These are phyloP conservation scores for Candida ponderosae DNA, from an alignment of 805 yeast species.

Conservation along the genomic window DNA sequence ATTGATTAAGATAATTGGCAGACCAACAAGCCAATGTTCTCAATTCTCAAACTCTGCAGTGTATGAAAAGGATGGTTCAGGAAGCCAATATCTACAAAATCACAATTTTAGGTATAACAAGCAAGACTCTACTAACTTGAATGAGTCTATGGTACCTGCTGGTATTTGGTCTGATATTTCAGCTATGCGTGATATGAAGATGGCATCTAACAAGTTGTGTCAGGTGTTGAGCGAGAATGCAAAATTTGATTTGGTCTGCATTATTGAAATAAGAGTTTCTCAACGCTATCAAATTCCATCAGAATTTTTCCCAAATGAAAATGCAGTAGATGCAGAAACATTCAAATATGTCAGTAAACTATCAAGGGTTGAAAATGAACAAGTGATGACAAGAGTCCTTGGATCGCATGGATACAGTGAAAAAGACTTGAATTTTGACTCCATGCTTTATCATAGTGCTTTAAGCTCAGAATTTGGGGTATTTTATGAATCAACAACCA, in stretches of 20 bases:
- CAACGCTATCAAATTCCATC: slow-evolving; percentile 35
- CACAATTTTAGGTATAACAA: slow-evolving; percentile 33
- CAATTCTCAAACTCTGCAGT: slow-evolving; percentile 25
- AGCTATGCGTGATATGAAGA: slow-evolving; percentile 30
- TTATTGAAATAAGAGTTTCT: slow-evolving; percentile 43
- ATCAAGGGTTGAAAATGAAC: slow-evolving; percentile 28
- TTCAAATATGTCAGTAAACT: slow-evolving; percentile 32
- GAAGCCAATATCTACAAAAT: slow-evolving; percentile 48
- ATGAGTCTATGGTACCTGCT: slow-evolving; percentile 22
- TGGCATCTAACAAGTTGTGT: slow-evolving; percentile 35
- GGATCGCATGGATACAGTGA: slow-evolving; percentile 30
- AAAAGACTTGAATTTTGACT: slow-evolving; percentile 20
- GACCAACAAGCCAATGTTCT: slow-evolving; percentile 45
- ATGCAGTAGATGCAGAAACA: slow-evolving; percentile 35
- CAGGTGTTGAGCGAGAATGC: slow-evolving; percentile 26
- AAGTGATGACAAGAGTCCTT: slow-evolving; percentile 34
- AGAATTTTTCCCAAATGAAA: slow-evolving; percentile 36
- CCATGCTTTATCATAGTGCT: slow-evolving; percentile 32
- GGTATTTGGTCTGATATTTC: slow-evolving; percentile 29
- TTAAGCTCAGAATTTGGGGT: slow-evolving; percentile 48
- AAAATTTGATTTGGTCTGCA: slow-evolving; percentile 35
- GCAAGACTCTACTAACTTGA: slow-evolving; percentile 11
- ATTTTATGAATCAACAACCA: slow-evolving; percentile 26
- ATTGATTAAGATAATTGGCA: slow-evolving; percentile 32
- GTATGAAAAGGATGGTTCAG: slow-evolving; percentile 60